Evolutionary conservation across 495 filamentous ascomycete species (phyloP).

Genomic region (Sordaria brevicollis): DNA sequence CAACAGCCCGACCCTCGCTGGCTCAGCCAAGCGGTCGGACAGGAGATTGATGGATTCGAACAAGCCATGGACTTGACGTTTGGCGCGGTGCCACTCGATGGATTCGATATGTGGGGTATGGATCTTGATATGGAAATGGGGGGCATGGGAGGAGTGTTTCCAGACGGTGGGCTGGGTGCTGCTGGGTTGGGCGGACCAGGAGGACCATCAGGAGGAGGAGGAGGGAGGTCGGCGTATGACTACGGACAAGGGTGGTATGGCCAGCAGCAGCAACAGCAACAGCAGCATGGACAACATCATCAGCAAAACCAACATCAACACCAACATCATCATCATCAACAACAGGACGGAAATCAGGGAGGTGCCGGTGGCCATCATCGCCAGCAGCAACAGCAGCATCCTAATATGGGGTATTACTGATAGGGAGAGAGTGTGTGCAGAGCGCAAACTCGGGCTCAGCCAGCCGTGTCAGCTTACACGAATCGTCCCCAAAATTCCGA

Average conservation of each 20-base stretch:
- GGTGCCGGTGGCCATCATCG: not conserved
- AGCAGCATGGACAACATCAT: not conserved
- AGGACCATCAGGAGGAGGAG: not conserved
- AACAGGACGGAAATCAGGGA: no score
- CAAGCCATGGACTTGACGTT: slow-evolving; percentile 43
- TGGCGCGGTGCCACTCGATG: slow-evolving; percentile 23
- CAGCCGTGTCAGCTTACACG: no score
- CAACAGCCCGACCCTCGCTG: slow-evolving; percentile 12
- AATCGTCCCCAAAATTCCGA: no score
- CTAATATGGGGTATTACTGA: not conserved
- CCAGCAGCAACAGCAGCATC: no score
- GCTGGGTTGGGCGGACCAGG: not conserved
- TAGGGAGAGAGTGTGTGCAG: no score
- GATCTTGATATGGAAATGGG: slow-evolving; percentile 16
- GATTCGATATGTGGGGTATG: slow-evolving; percentile 2
- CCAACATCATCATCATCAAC: no score
- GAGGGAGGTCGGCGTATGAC: not conserved
- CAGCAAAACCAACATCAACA: no score
- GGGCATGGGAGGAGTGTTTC: not conserved
- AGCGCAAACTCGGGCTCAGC: no score
- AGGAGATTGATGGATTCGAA: slow-evolving; percentile 39
- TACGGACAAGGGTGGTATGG: not conserved
- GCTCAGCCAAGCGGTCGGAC: slow-evolving; percentile 21
- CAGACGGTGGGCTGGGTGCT: not conserved
- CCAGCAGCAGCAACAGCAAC: not conserved